Conservation (phyloP, 2,329 filamentous ascomycete species). For the Aspergillus aculeatinus region DNA sequence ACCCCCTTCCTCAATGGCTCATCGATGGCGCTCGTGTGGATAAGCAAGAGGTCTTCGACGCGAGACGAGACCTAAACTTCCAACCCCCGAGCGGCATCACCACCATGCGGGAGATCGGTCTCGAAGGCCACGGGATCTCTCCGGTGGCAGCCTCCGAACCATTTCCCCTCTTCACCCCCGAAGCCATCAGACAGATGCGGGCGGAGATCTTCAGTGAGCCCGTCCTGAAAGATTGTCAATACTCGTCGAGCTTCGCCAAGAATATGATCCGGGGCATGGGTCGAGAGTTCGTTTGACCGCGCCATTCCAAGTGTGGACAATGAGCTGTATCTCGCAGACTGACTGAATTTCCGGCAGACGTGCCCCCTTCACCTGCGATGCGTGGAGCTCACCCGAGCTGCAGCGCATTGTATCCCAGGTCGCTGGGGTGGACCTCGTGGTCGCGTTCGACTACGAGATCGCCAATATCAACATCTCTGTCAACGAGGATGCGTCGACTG, state of each 20-base stretch:
- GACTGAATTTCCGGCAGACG: constrained; percentile 42
- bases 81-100: background rate
- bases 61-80: background rate
- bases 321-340: constrained; percentile 28
- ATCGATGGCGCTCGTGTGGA: background rate
- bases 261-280: constrained; percentile 54
- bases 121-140: background rate
- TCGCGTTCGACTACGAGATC: constrained; percentile 58
- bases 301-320: background rate
- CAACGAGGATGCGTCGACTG: constrained; percentile 7
- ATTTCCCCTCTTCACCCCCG: background rate
- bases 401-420: constrained; percentile 56
- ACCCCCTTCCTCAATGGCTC: background rate
- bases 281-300: constrained; percentile 49
- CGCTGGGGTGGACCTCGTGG: constrained; percentile 59
- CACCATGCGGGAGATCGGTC: background rate
- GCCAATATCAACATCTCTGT: constrained; percentile 58
- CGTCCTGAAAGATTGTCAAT: constrained; percentile 57
- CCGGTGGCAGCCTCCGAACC: background rate
- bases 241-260: constrained; percentile 55
- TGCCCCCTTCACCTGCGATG: constrained; percentile 61
- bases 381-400: constrained; percentile 57
- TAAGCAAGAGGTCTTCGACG: background rate
- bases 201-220: constrained; percentile 56
- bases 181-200: background rate